Percentiles rank a stretch among this genome's conserved stretches.
These are phyloP conservation scores for Leccinum pallidistipes DNA, from an alignment of 1,284 basidiomycete species.

Conservation along the genomic window DNA sequence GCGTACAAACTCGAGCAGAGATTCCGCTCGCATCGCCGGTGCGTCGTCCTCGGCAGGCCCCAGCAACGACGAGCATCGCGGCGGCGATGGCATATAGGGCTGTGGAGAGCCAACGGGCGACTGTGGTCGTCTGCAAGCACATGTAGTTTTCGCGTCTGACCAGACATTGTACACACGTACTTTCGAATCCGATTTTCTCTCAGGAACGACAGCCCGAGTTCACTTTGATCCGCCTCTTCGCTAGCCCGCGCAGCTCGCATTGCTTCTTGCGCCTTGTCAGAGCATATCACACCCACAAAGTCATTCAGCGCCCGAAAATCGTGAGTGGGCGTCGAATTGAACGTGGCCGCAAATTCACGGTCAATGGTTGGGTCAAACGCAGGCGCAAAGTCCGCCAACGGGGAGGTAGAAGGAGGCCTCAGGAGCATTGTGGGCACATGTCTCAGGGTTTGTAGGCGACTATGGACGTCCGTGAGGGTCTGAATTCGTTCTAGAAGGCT, in stretches of 20 bases:
- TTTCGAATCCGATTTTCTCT: conserved; percentile 53
- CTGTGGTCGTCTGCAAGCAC: conserved; percentile 45
- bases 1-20: conserved; percentile 50
- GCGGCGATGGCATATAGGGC: conserved; percentile 48
- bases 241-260: conserved; percentile 51
- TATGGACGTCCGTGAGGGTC: conserved; percentile 45
- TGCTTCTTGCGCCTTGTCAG: conserved; percentile 53
- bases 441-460: conserved; percentile 44
- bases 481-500: conserved; percentile 45
- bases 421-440: conserved; percentile 45
- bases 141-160: neutral
- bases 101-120: conserved; percentile 59
- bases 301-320: conserved; percentile 46
- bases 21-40: conserved; percentile 42
- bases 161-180: conserved; percentile 34
- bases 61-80: conserved; percentile 42
- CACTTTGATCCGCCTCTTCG: conserved; percentile 47
- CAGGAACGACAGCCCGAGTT: conserved; percentile 44
- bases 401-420: conserved; percentile 31
- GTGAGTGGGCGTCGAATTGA: conserved; percentile 25
- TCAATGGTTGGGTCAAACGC: conserved; percentile 32
- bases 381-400: conserved; percentile 27
- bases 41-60: conserved; percentile 38
- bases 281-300: conserved; percentile 45
- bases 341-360: conserved; percentile 31